These are phyloP conservation scores for Hansfordia pulvinata DNA, from an alignment of 2,329 filamentous ascomycete species.

Conservation along the genomic window DNA sequence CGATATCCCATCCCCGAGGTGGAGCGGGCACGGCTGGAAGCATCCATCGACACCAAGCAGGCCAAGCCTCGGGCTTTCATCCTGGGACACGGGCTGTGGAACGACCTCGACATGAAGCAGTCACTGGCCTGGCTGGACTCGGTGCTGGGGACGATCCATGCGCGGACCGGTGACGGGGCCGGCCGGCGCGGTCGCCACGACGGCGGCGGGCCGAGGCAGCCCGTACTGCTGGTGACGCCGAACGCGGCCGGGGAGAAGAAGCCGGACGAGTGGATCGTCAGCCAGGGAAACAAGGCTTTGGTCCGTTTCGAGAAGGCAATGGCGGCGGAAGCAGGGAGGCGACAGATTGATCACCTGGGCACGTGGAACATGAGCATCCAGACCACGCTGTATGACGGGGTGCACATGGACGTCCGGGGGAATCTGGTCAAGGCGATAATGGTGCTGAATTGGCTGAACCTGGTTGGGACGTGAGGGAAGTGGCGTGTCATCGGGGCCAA, in stretches of 20 bases:
- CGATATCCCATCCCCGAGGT: conserved; percentile 24
- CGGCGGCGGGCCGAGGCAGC: no score
- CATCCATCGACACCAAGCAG: conserved; percentile 16
- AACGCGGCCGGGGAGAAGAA: conserved; percentile 30
- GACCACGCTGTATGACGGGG: conserved; percentile 30
- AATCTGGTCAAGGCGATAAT: conserved; percentile 35
- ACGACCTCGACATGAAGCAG: conserved; percentile 25
- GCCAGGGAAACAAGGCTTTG: conserved; percentile 31
- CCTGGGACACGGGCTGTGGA: conserved; percentile 33
- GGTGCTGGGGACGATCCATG: conserved; percentile 17
- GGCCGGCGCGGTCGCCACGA: conserved; percentile 5
- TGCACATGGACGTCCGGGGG: conserved; percentile 31
- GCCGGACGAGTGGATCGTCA: conserved; percentile 28
- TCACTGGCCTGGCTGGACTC: conserved; percentile 25
- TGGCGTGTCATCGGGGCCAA: neutral
- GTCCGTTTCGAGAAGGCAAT: conserved; percentile 28
- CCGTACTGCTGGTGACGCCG: conserved; percentile 25
- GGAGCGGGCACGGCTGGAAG: conserved; percentile 23
- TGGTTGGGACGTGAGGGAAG: conserved; percentile 9
- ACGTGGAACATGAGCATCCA: conserved; percentile 38
- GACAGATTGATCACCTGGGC: conserved; percentile 28
- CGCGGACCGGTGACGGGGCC: conserved; percentile 7
- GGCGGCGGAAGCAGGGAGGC: conserved; percentile 16
- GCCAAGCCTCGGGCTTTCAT: conserved; percentile 24
- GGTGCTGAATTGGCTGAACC: conserved; percentile 30